Conservation (phyloP, 495 filamentous ascomycete species). For the Geopyxis carbonaria region DNA sequence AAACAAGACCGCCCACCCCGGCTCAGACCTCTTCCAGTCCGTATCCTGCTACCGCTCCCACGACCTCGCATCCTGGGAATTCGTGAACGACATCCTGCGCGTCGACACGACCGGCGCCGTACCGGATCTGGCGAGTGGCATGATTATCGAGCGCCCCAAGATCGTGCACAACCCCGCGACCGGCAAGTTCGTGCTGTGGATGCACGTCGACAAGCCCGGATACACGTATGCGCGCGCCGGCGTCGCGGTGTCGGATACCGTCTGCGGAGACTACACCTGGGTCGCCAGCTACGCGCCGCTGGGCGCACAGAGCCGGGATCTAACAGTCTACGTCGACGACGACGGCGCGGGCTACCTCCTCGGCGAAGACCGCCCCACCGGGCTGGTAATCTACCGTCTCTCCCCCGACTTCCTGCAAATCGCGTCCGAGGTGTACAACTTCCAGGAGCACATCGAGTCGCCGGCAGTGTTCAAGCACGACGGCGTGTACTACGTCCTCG, state of each 20-base stretch:
- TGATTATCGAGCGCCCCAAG: not conserved
- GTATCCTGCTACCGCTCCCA: constrained; percentile 4
- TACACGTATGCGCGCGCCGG: constrained; percentile 8
- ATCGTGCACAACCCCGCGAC: constrained; percentile 38
- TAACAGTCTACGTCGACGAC: constrained; percentile 9
- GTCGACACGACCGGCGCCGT: no score
- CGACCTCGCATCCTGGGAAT: constrained; percentile 4
- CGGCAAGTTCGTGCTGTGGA: constrained; percentile 32
- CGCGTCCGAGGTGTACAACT: constrained; percentile 4
- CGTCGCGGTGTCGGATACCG: constrained; percentile 3
- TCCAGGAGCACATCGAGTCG: constrained; percentile 3
- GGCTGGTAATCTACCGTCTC: constrained; percentile 2
- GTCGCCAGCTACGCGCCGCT: constrained; percentile 5
- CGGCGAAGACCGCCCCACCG: constrained; percentile 6
- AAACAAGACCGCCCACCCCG: constrained; percentile 2
- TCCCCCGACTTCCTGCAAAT: constrained; percentile 4
- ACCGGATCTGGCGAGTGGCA: not conserved
- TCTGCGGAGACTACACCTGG: constrained; percentile 7
- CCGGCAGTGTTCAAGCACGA: constrained; percentile 8
- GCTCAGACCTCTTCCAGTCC: constrained; percentile 4
- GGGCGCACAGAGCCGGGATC: not conserved
- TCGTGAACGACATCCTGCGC: constrained; percentile 5
- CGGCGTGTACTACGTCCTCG: constrained; percentile 7
- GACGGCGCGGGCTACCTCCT: constrained; percentile 8
- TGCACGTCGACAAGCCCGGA: constrained; percentile 7